These are phyloP conservation scores for Aplosporella prunicola DNA, from an alignment of 2,329 filamentous ascomycete species.

Conservation along the genomic window DNA sequence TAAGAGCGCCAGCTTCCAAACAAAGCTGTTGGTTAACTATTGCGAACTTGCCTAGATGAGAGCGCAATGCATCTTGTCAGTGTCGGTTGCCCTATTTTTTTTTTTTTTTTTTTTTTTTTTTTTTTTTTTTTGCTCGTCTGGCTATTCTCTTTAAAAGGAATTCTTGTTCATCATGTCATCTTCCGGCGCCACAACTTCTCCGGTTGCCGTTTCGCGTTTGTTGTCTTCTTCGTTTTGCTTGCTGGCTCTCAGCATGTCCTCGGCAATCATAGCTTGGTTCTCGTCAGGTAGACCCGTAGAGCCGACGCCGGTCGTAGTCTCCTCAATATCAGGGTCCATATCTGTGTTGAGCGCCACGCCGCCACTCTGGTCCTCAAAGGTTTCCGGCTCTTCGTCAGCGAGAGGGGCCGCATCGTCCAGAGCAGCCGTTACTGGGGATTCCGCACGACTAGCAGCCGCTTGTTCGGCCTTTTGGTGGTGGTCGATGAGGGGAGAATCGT, in stretches of 20 bases:
- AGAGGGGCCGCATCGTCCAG: background rate
- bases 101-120: too few relatives aligned
- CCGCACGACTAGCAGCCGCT: too few relatives aligned
- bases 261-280: slow-evolving; percentile 3
- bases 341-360: background rate
- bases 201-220: slow-evolving; percentile 4
- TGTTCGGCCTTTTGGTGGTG: slow-evolving; percentile 33
- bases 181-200: slow-evolving; percentile 1
- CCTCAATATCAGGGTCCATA: slow-evolving; percentile 5
- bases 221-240: slow-evolving; percentile 6
- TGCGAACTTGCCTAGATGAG: too few relatives aligned
- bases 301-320: background rate
- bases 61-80: too few relatives aligned
- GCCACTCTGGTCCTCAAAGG: background rate
- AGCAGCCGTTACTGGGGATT: too few relatives aligned
- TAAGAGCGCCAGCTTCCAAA: too few relatives aligned
- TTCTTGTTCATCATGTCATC: slow-evolving; percentile 9
- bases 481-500: slow-evolving; percentile 75
- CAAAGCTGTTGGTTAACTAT: too few relatives aligned
- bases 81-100: too few relatives aligned
- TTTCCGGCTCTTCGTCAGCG: slow-evolving; percentile 1
- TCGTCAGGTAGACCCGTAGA: background rate
- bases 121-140: too few relatives aligned
- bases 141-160: too few relatives aligned
- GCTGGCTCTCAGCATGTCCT: slow-evolving; percentile 2